Evolutionary conservation across 2,329 filamentous ascomycete species (phyloP), one percentile per base, ranked within the genome.

Genomic region (Diaporthe humulicola): DNA sequence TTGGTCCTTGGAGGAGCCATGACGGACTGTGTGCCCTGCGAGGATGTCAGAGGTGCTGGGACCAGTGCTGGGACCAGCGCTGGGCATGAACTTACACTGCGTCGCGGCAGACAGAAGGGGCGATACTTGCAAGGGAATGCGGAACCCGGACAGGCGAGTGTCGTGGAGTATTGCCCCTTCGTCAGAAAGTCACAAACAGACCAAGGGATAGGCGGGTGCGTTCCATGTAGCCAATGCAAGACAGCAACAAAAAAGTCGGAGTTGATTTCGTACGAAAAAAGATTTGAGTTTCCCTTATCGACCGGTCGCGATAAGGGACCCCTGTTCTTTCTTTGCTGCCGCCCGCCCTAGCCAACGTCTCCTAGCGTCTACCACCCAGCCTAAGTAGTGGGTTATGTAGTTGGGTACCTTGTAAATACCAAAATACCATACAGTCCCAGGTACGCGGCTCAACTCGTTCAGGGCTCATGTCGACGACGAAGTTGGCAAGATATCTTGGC

Each of bases 1-100:
- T 88, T 87, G 75, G 93, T 94, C 77, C 88, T 73, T 28, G 74
- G 54, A 74, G 87, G 88, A 76, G 87, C 86, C 90, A 92, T 93
- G 78, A 78, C 76, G 15, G 74, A 57, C 50, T n/a, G 50, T 58
- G 9, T 57, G 14, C 30, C 25, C 69, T 74, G 28, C 19, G 42
- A 42, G 9, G n/a, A 36, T n/a, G 58, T 72, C 40, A 72, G 57
- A 64, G 30, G 28, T 42, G 36, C 48, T 60, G n/a, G 22, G 54
- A 19, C 45, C n/a, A 17, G 33, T 50, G 48, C 48, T 54, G n/a
- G n/a, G n/a, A n/a, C n/a, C n/a, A n/a, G n/a, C 8, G 5, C 17
- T 5, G 64, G 48, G 64, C 48, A 22, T 33, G n/a, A 48, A 74
- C 73, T 71, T 33, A 74, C 73, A 58, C 36, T 71, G 50, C 57